phyloP scores from a whole-genome alignment of 2,329 filamentous ascomycete genomes.

The Aureobasidium vineae region DNA sequence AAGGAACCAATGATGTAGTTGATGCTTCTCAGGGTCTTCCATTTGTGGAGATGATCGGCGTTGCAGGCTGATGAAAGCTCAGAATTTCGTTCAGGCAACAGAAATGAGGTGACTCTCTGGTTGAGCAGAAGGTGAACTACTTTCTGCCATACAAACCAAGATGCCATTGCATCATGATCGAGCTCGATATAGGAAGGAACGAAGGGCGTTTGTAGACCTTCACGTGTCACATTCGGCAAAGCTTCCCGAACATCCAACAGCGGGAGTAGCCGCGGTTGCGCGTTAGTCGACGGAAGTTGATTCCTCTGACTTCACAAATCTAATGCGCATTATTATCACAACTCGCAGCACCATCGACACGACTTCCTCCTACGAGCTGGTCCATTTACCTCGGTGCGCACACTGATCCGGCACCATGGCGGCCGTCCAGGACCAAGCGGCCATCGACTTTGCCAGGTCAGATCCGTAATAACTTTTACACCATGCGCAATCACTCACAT shows the following conservation, averaged over 20 bases:
- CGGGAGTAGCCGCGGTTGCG: conserved; percentile 13
- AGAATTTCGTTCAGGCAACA: neutral
- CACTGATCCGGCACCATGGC: conserved; percentile 26
- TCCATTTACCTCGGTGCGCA: neutral
- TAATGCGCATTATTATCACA: neutral
- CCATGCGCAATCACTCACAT: conserved; percentile 26
- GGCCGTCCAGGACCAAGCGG: conserved; percentile 28
- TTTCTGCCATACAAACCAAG: neutral
- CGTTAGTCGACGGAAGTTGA: neutral
- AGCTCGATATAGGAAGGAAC: neutral
- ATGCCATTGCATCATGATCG: neutral
- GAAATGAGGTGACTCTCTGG: neutral
- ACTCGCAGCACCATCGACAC: neutral
- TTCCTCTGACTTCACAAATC: neutral
- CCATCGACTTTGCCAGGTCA: conserved; percentile 36
- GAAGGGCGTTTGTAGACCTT: neutral
- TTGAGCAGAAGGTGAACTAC: too few relatives aligned
- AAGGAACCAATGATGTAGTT: conserved; percentile 24
- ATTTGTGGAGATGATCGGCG: conserved; percentile 20
- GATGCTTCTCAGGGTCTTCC: conserved; percentile 20
- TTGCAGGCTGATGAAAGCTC: conserved; percentile 1
- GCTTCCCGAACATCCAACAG: neutral
- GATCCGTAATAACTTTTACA: neutral
- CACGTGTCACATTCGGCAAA: conserved; percentile 13
- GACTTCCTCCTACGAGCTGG: neutral